phyloP scores from a whole-genome alignment of 148 eudicot genomes.

The Oxyria digyna region DNA sequence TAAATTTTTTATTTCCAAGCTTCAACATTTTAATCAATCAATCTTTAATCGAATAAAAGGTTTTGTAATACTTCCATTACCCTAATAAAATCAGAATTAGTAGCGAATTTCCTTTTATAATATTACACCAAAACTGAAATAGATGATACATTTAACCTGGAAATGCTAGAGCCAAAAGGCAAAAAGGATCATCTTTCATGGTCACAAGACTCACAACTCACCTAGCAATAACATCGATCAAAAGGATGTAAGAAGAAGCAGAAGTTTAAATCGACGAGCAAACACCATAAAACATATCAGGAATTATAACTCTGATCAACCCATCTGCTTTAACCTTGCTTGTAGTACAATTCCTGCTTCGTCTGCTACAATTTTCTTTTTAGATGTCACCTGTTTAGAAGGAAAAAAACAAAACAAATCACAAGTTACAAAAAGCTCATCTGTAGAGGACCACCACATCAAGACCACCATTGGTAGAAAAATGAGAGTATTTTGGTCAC shows the following conservation, averaged over 20 bases:
- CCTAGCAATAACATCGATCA: not conserved
- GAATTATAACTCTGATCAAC: not conserved
- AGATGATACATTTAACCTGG: too few species aligned
- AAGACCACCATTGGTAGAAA: not conserved
- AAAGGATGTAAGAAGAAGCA: not conserved
- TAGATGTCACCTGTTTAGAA: slow-evolving; percentile 62
- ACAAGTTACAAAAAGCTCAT: not conserved
- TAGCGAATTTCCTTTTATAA: too few species aligned
- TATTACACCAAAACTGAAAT: too few species aligned
- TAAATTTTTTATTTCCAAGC: too few species aligned
- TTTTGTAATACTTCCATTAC: too few species aligned
- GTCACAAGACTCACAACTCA: too few species aligned
- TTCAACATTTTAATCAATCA: too few species aligned
- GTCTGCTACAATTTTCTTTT: slow-evolving; percentile 78
- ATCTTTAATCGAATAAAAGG: too few species aligned
- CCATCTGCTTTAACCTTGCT: slow-evolving; percentile 57
- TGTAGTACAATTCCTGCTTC: slow-evolving; percentile 64
- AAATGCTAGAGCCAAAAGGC: not conserved
- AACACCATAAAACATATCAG: not conserved
- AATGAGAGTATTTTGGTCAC: not conserved
- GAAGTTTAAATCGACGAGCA: not conserved
- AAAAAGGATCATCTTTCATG: not conserved
- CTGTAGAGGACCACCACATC: not conserved
- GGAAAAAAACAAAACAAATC: not conserved
- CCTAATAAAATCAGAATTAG: too few species aligned